Evolutionary conservation across 73 alveolate species (phyloP).

Genomic region (Uronychia binucleata): DNA sequence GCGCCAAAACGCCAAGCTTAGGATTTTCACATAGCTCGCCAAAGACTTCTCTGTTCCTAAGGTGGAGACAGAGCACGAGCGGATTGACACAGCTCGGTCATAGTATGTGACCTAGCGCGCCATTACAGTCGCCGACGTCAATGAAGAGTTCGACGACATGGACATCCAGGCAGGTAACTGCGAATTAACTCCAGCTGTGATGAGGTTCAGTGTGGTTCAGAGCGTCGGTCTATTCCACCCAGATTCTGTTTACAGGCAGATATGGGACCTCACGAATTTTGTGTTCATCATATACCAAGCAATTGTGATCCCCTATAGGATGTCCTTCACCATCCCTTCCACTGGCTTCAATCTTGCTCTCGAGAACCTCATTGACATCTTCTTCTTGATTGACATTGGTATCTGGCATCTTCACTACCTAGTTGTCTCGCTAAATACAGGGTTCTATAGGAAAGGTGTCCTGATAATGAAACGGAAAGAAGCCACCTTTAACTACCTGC

Average conservation of each 20-base stretch:
- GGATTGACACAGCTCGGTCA: background rate
- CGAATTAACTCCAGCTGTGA: conserved; percentile 2
- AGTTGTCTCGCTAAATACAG: conserved; percentile 61
- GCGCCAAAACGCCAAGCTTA: background rate
- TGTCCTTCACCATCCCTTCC: conserved; percentile 42
- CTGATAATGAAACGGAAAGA: conserved; percentile 59
- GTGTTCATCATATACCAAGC: conserved; percentile 60
- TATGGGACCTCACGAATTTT: conserved; percentile 59
- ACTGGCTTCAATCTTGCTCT: conserved; percentile 19
- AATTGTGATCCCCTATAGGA: conserved; percentile 59
- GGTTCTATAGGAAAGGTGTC: conserved; percentile 66
- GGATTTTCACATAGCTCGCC: background rate
- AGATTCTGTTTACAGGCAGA: conserved; percentile 44
- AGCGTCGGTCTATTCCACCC: conserved; percentile 36
- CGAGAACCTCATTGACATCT: conserved; percentile 49
- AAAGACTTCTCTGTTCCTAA: background rate
- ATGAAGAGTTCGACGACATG: background rate
- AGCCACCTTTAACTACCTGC: conserved; percentile 38
- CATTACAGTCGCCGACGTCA: background rate
- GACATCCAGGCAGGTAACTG: background rate
- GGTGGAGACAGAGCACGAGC: background rate
- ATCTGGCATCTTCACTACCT: background rate
- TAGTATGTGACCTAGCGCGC: background rate
- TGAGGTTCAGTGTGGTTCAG: conserved; percentile 7
- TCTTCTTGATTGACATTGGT: conserved; percentile 48